Base-by-base conservation (phyloP, 2,329 filamentous ascomycete genomes). In the Arthroderma sp. region DNA sequence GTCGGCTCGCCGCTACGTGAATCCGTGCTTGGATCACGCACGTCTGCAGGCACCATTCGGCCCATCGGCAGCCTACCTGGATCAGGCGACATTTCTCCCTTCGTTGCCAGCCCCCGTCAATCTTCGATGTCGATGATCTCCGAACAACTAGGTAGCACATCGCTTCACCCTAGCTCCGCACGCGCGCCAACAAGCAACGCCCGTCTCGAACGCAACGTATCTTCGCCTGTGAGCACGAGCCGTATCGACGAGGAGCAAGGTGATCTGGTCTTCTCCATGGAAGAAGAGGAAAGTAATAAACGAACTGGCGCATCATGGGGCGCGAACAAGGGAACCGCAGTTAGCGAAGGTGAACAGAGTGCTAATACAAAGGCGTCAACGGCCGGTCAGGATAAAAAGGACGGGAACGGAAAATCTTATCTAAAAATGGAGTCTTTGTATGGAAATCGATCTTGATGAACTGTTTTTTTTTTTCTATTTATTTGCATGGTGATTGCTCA, bases 1-100 rank as follows among this genome's bases (percentile, higher is more conserved):
- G 78, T 86, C 47, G 83, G 83, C 38, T 86, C 83, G 2, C 83
- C 83, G 8, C 76, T 86, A 0, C 81, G 83, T 54, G 83, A 84
- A 65, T 81, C 81, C 1, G 78, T 76, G 5, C 67, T 81, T 37
- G 74, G 78, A 62, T 70, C 75, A 49, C 74, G 70, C 51, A 74
- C 73, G 25, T 80, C 74, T 60, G 77, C 77, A n/a, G 73, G 74
- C 33, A 17, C 25, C 23, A 63, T 81, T 15, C 75, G 77, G 15
- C 76, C 79, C 43, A 76, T 79, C 38, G 71, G 73, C 54, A 73
- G 73, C 61, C 74, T 76, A 11, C 72, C 76, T 3, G 64, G 71
- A 2, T 73, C 75, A 6, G 75, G 74, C 33, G 77, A 80, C 60
- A 68, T 74, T 11, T 76, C 76, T 47, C 71, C 78, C 38, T 76